Percentiles rank a stretch among this genome's conserved stretches.
Evolutionary conservation across 768 basidiomycete species (phyloP).

Genomic region (Asterophora lycoperdoides): DNA sequence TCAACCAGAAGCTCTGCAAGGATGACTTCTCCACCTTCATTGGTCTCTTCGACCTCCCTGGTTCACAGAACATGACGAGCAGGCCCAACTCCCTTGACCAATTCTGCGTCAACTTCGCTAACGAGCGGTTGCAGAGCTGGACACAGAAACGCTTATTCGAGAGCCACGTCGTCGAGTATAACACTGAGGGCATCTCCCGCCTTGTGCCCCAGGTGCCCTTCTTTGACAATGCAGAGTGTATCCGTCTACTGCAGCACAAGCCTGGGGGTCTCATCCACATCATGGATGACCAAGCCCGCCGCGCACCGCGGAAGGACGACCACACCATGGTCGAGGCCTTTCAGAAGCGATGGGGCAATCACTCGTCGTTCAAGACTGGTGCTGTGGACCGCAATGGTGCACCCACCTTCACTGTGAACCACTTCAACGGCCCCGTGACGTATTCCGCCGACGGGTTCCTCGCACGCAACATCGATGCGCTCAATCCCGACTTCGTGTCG

Average conservation of each 20-base stretch:
- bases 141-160: conserved; percentile 79
- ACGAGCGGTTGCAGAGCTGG: conserved; percentile 86
- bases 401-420: conserved; percentile 87
- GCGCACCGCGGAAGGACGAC: conserved; percentile 86
- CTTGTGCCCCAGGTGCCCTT: conserved; percentile 69
- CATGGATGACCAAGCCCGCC: conserved; percentile 93
- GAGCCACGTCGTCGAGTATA: conserved; percentile 77
- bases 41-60: conserved; percentile 91
- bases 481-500: conserved; percentile 91
- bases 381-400: conserved; percentile 70
- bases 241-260: conserved; percentile 78
- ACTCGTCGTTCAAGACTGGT: conserved; percentile 86
- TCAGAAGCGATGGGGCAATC: conserved; percentile 90
- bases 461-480: conserved; percentile 80
- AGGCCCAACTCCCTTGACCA: conserved; percentile 93
- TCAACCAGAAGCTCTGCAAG: conserved; percentile 92
- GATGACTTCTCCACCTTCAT: conserved; percentile 93
- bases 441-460: conserved; percentile 92
- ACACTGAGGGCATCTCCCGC: conserved; percentile 70
- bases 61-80: conserved; percentile 84
- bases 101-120: conserved; percentile 94
- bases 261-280: conserved; percentile 95
- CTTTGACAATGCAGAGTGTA: conserved; percentile 88
- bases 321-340: conserved; percentile 94
- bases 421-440: conserved; percentile 87